Conservation (phyloP, 495 filamentous ascomycete species). For the Penicillium steckii region DNA sequence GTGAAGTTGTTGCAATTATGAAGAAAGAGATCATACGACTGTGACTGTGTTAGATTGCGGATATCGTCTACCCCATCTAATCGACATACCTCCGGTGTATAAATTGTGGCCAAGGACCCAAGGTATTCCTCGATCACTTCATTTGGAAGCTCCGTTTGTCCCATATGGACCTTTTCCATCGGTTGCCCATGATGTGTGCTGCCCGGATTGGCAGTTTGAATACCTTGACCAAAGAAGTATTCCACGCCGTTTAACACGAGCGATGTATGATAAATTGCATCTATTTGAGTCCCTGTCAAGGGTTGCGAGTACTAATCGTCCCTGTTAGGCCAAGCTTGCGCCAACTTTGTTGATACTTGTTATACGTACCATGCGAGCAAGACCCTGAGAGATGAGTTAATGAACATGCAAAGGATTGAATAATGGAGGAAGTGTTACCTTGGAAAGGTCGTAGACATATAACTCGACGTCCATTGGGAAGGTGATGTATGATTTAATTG, state of each 20-base stretch:
- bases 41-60: constrained; percentile 3
- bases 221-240: constrained; percentile 72
- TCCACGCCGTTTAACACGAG: constrained; percentile 78
- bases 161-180: constrained; percentile 72
- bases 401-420: background rate
- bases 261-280: constrained; percentile 90
- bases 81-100: constrained; percentile 68
- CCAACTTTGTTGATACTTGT: background rate
- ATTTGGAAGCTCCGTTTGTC: constrained; percentile 71
- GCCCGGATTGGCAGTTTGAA: constrained; percentile 78
- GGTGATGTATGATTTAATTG: background rate
- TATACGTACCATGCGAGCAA: constrained; percentile 46
- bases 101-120: constrained; percentile 76
- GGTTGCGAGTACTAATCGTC: constrained; percentile 43
- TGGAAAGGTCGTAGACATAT: constrained; percentile 92
- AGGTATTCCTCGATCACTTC: constrained; percentile 90
- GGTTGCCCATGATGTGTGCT: constrained; percentile 82
- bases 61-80: no score
- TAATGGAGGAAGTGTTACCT: constrained; percentile 41
- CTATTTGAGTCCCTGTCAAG: constrained; percentile 68
- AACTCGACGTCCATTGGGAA: constrained; percentile 78
- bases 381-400: constrained; percentile 34
- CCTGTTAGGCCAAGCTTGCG: background rate
- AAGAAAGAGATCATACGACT: constrained; percentile 85
- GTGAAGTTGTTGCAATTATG: constrained; percentile 99